Base-by-base conservation (phyloP, 2,329 filamentous ascomycete genomes). In the Huntiella omanensis region DNA sequence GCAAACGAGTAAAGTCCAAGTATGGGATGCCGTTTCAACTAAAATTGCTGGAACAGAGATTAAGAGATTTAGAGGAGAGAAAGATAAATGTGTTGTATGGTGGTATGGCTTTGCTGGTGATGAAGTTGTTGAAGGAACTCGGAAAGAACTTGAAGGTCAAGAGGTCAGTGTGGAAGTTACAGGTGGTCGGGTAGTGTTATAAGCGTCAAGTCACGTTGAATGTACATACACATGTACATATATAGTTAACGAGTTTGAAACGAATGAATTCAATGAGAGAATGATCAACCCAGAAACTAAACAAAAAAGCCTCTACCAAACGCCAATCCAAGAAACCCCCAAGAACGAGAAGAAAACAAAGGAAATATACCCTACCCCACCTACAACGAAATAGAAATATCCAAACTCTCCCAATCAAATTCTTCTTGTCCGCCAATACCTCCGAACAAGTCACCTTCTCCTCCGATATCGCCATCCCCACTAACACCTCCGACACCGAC, bases 331-430 rank as follows among this genome's bases (percentile, higher is more conserved):
- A 22, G 13, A 43, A 10, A 33, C 28, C 32, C 33, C 40, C 40
- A 19, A 38, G 28, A 32, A 37, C 8, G n/a, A 34, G 22, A 37
- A n/a, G 6, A 33, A 36, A 13, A 40, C 28, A 35, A 28, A 42
- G 17, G 19, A 43, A 42, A 47, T 8, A 33, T 34, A 41, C 2
- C 5, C n/a, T 19, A 36, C 36, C 33, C 19, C 40, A 19, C 19
- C 34, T 33, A 33, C 40, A 33, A 34, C 13, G 36, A 15, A 19
- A 28, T 36, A 33, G 33, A 40, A 33, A 45, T 43, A 35, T 50
- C 48, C 13, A 50, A 44, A 13, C 36, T 39, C 13, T 50, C 48
- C 48, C 48, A 50, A 16, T 40, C 40, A 38, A 49, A 50, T 22
- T 46, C 49, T 16, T 50, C 49, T 13, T 38, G 46, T 6, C 43